Conservation (phyloP, 495 filamentous ascomycete genomes). For the Trichoderma parareesei region DNA sequence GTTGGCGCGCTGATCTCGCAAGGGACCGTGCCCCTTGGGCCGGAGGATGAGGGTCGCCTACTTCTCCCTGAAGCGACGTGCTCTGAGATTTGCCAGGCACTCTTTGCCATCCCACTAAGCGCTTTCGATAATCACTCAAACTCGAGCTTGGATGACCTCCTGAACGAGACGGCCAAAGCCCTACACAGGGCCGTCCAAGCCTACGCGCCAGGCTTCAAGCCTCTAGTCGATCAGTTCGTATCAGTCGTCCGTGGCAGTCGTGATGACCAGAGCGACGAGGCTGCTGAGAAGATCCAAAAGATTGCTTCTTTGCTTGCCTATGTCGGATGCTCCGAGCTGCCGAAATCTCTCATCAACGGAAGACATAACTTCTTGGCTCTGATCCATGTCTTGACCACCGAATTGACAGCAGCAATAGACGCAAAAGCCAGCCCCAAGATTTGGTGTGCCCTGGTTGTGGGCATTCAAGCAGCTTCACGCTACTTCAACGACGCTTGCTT, state of each 20-base stretch:
- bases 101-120: not conserved
- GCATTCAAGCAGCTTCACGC: not conserved
- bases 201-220: not conserved
- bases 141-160: not conserved
- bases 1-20: constrained; percentile 6
- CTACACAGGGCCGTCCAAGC: not conserved
- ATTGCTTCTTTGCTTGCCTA: not conserved
- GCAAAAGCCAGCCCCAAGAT: not conserved
- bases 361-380: not conserved
- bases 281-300: not conserved
- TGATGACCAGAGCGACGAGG: not conserved
- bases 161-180: constrained; percentile 8
- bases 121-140: not conserved
- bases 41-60: not conserved
- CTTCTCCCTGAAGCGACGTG: constrained; percentile 3
- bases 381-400: not conserved
- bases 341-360: not conserved
- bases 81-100: not conserved
- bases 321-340: constrained; percentile 10
- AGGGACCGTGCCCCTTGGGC: not conserved
- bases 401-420: not conserved
- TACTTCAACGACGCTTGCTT: constrained; percentile 11
- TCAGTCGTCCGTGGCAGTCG: not conserved
- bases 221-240: not conserved
- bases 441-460: constrained; percentile 7